Conservation (phyloP, 345 rosid species). For the Kernera saxatilis region DNA sequence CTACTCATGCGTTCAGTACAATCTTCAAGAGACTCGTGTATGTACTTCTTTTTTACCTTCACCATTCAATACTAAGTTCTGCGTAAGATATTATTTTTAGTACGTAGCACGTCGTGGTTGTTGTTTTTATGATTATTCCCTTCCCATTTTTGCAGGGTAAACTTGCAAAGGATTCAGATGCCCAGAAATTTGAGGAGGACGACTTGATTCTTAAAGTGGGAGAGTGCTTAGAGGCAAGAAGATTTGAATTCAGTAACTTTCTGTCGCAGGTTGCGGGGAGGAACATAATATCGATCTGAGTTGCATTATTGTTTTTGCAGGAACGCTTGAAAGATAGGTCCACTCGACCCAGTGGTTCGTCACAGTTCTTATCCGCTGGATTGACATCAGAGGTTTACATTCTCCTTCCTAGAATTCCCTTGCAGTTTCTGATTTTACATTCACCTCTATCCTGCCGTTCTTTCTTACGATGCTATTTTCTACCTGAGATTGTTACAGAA, state of each 20-base stretch:
- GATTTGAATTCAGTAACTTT: neutral
- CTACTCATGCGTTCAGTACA: conserved; percentile 73
- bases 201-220: conserved; percentile 87
- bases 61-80: neutral
- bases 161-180: conserved; percentile 75
- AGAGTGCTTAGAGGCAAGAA: conserved; percentile 88
- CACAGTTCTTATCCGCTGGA: conserved; percentile 44
- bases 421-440: conserved; percentile 8
- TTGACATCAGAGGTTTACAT: conserved; percentile 54
- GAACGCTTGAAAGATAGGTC: conserved; percentile 87
- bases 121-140: conserved; percentile 13
- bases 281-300: conserved; percentile 9
- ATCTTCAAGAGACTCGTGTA: conserved; percentile 96
- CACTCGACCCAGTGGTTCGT: conserved; percentile 48
- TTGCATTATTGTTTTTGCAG: conserved; percentile 35
- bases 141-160: conserved; percentile 49
- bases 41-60: conserved; percentile 22
- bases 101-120: neutral
- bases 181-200: conserved; percentile 58
- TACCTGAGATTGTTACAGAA: conserved; percentile 38
- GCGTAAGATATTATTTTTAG: neutral
- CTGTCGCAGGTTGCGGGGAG: neutral
- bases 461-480: conserved; percentile 16
- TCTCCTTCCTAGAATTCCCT: neutral
- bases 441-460: conserved; percentile 2